These are phyloP conservation scores for Coix lacrymajobi DNA, from an alignment of 176 grass and related monocot genomes.

Conservation along the genomic window DNA sequence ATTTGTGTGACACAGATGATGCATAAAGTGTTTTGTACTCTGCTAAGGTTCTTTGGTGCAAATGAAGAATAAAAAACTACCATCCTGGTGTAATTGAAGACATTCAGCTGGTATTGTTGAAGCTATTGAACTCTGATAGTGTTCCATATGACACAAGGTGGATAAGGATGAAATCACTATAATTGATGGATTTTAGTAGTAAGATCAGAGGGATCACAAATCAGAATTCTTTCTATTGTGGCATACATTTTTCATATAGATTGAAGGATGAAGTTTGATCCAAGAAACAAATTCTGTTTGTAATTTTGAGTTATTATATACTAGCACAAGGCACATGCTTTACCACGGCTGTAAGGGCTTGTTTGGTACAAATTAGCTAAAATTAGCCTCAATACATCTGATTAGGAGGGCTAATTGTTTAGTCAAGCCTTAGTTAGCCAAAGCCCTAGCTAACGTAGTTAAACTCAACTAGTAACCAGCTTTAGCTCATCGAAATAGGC, in stretches of 20 bases:
- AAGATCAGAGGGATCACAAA: neutral
- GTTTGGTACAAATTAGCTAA: too few relatives aligned
- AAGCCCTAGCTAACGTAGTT: too few relatives aligned
- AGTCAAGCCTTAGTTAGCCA: too few relatives aligned
- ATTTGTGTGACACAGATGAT: conserved; percentile 42
- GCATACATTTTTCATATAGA: too few relatives aligned
- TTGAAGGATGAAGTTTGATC: neutral
- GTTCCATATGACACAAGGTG: neutral
- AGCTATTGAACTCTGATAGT: neutral
- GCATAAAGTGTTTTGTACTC: conserved; percentile 38
- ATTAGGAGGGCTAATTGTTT: too few relatives aligned
- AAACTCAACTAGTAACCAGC: too few relatives aligned
- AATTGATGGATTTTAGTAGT: neutral
- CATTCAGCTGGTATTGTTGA: neutral
- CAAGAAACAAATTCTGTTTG: neutral
- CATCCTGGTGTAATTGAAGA: neutral
- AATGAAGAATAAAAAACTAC: conserved; percentile 16
- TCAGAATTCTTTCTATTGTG: neutral
- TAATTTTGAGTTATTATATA: neutral
- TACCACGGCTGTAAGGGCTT: too few relatives aligned
- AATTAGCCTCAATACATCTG: too few relatives aligned
- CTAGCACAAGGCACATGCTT: too few relatives aligned
- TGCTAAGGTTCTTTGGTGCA: conserved; percentile 31
- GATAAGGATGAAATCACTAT: neutral
- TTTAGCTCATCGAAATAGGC: too few relatives aligned